Base-by-base conservation (phyloP, 257 asterid species). In the Petunia axillaris region DNA sequence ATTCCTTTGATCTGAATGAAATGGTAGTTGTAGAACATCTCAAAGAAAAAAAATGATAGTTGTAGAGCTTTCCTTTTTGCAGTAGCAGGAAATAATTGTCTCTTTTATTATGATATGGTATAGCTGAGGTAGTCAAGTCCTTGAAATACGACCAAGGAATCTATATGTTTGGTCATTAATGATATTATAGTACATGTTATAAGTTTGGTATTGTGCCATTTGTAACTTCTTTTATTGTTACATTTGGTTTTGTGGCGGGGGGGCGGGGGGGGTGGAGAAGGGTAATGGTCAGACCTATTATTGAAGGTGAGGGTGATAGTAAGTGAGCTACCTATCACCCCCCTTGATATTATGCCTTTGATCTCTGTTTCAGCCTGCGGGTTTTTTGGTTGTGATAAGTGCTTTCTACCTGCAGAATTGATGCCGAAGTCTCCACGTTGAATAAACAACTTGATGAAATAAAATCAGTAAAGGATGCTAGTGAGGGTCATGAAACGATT, bases 341-440 rank as follows among this genome's bases (percentile, higher is more conserved):
- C 46, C 44, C 44, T 71, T 48, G 60, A 48, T 71, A 35, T 48
- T 71, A 44, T 50, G 46, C 62, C 62, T 48, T 50, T 38, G 35
- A 1, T 73, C 14, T 71, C 35, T 73, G 62, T 62, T 35, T 73
- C 36, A 0, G 13, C 6, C 16, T 5, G 46, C 15, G 2, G 6
- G 2, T 73, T 35, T 73, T 70, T 64, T 71, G 62, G 62, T 73
- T 73, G 46, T 73, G 54, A 73, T 73, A 25, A 35, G 38, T 73
- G 46, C 46, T 48, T 73, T 73, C 62, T 35, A 48, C 62, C 62
- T 59, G 80, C 93, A 92, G 99, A 89, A 92, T 96, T 89, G 97
- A 96, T 87, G 87, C 91, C 39, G 97, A 96, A 90, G 87, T 94
- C 85, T 87, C 92, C 63, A 74, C 87, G 79, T 81, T 93, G 89